Conservation (phyloP, 78 protist species). For the Dictyostelium intermedium region DNA sequence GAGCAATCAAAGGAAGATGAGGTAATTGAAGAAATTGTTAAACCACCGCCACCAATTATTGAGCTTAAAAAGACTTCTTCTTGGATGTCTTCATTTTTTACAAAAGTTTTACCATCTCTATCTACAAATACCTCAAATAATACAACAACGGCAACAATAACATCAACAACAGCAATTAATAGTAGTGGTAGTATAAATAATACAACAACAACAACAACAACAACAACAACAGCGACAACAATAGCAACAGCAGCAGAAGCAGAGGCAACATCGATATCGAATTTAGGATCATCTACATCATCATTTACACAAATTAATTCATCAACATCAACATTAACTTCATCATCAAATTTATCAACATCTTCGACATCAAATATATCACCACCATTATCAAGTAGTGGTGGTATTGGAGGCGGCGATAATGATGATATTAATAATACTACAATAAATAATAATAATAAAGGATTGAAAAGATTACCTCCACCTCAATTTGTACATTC, state of each 20-base stretch:
- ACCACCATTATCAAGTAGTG: neutral
- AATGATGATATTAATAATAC: neutral
- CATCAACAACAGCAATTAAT: neutral
- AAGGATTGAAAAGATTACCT: neutral
- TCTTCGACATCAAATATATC: neutral
- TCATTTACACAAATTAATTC: neutral
- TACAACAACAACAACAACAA: neutral
- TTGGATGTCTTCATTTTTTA: constrained; percentile 9
- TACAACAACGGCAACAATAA: neutral
- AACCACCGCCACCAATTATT: neutral
- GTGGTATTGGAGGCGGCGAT: neutral
- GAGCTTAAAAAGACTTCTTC: constrained; percentile 11
- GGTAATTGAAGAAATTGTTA: neutral
- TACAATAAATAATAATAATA: neutral
- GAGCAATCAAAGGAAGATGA: neutral
- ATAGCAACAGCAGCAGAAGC: neutral
- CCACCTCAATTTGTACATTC: constrained; percentile 32
- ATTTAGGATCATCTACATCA: neutral
- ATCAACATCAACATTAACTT: neutral
- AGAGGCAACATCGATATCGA: neutral
- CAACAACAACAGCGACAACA: neutral
- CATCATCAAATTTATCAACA: neutral
- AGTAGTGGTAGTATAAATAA: no score
- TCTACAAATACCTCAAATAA: neutral
- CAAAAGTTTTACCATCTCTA: neutral